Conservation (phyloP, 2,329 filamentous ascomycete species). For the Endoconidiophora laricicola region DNA sequence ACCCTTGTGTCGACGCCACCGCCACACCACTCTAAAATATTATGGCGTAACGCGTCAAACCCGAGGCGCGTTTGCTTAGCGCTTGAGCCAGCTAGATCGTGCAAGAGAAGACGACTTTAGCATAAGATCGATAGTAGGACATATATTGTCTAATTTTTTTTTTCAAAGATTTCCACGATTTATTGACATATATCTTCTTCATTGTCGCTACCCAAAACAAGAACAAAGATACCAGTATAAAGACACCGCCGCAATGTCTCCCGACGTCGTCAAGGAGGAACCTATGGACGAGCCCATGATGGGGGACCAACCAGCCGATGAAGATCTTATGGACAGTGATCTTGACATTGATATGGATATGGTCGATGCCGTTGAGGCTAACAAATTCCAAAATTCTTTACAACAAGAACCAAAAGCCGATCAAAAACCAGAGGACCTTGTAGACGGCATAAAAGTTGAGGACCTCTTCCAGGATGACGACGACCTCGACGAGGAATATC, state of each 20-base stretch:
- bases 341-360: conserved; percentile 14
- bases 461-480: conserved; percentile 42
- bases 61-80: too few relatives aligned
- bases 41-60: conserved; percentile 1
- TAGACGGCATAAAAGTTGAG: conserved; percentile 24
- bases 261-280: conserved; percentile 2
- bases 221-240: neutral
- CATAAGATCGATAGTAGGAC: too few relatives aligned
- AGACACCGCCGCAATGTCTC: neutral
- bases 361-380: conserved; percentile 14
- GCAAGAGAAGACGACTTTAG: too few relatives aligned
- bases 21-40: conserved; percentile 5
- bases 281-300: conserved; percentile 24
- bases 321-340: conserved; percentile 10
- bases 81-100: too few relatives aligned
- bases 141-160: too few relatives aligned
- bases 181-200: neutral
- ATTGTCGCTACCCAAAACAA: too few relatives aligned
- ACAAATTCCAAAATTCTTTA: conserved; percentile 10
- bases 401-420: neutral
- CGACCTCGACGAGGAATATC: conserved; percentile 42
- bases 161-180: neutral
- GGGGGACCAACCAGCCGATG: conserved; percentile 15
- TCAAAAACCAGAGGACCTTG: conserved; percentile 25
- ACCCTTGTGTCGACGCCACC: neutral